These are phyloP conservation scores for Marasmius fiardii DNA, from an alignment of 1,284 basidiomycete genomes.

Conservation along the genomic window DNA sequence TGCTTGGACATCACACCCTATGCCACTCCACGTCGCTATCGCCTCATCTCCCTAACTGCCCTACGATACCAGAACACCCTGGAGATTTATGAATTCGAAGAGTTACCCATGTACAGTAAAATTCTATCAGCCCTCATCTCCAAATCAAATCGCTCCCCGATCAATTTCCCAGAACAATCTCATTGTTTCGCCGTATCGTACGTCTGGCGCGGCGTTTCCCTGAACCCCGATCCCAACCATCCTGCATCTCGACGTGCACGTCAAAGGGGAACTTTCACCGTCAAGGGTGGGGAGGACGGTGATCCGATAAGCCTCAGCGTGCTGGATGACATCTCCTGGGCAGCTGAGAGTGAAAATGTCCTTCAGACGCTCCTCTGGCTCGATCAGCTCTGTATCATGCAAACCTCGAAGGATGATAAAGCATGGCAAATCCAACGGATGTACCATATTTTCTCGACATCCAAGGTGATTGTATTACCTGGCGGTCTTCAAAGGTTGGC, in stretches of 20 bases:
- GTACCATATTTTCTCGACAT: conserved; percentile 8
- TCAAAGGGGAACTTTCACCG: not conserved
- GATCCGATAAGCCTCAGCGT: conserved; percentile 5
- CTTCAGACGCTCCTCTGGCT: conserved; percentile 11
- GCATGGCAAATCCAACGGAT: conserved; percentile 11
- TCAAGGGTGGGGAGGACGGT: conserved; percentile 5
- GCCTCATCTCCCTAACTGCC: not conserved
- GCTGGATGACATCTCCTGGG: not conserved
- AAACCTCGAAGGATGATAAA: conserved; percentile 8
- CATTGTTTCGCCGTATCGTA: conserved; percentile 8
- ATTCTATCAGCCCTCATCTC: no score
- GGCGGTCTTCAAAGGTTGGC: conserved; percentile 10
- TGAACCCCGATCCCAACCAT: no score
- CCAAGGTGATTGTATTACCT: conserved; percentile 6
- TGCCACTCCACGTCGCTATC: not conserved
- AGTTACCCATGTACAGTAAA: not conserved
- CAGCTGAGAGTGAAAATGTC: not conserved
- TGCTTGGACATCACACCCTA: conserved; percentile 2
- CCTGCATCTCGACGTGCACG: not conserved
- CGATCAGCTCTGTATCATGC: conserved; percentile 11
- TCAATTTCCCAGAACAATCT: no score
- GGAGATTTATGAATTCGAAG: not conserved
- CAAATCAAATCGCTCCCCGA: no score
- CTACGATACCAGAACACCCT: not conserved
- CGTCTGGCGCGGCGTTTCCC: conserved; percentile 2